Conservation (phyloP, 202 grass and related monocot species). For the Schoenoplectus triqueter region DNA sequence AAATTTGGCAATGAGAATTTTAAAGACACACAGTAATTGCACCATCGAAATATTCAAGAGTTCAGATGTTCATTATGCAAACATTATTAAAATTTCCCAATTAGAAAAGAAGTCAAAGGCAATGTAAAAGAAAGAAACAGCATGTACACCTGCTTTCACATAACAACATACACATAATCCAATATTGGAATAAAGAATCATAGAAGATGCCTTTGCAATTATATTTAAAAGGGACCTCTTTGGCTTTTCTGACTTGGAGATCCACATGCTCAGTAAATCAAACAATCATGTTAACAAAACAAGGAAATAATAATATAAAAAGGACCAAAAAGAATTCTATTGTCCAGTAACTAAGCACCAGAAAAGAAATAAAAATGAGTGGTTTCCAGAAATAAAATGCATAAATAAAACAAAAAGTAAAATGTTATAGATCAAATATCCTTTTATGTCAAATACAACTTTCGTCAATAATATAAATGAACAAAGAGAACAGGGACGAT, state of each 20-base stretch:
- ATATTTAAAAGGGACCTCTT: constrained; percentile 27
- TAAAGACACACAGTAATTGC: neutral
- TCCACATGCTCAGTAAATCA: neutral
- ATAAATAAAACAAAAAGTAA: neutral
- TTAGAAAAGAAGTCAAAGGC: neutral
- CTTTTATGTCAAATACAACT: neutral
- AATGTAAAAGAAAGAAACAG: constrained; percentile 23
- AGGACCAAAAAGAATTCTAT: neutral
- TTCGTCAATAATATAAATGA: neutral
- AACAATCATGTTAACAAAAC: constrained; percentile 2
- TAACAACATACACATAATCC: constrained; percentile 27
- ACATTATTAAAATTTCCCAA: constrained; percentile 15
- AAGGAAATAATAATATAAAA: constrained; percentile 13
- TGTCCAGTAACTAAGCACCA: neutral
- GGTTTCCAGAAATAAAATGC: constrained; percentile 1
- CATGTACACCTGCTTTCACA: constrained; percentile 27
- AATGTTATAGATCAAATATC: neutral
- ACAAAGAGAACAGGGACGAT: neutral
- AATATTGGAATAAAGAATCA: constrained; percentile 8
- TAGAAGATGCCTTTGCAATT: neutral
- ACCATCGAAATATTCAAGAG: neutral
- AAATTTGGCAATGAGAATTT: neutral
- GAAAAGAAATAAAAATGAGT: neutral
- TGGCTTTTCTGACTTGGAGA: constrained; percentile 32
- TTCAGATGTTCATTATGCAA: constrained; percentile 10